phyloP scores from a whole-genome alignment of 345 rosid species.

The Trapa incisa region DNA sequence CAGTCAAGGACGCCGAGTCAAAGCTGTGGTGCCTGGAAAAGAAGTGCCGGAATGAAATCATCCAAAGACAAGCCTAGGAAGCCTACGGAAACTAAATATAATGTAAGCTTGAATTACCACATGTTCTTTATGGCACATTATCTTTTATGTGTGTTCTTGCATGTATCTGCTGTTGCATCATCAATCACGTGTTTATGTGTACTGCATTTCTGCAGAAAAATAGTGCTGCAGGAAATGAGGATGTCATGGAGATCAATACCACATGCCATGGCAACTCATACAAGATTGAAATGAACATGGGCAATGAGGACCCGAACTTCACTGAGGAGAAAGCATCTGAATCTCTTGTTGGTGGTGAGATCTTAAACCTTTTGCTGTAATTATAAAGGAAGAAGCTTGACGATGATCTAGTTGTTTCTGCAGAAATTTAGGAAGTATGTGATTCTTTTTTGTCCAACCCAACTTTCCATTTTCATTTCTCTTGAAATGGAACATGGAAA shows the following conservation, averaged over 20 bases:
- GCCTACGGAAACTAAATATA: not conserved
- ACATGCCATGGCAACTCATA: slow-evolving; percentile 11
- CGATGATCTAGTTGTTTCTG: not conserved
- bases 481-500: not conserved
- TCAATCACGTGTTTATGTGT: not conserved
- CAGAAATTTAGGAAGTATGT: not conserved
- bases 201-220: slow-evolving; percentile 29
- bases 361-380: not conserved
- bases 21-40: not conserved
- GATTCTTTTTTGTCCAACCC: not conserved
- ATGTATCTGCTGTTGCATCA: not conserved
- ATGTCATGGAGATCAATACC: slow-evolving; percentile 18
- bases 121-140: not conserved
- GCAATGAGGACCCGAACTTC: slow-evolving; percentile 16
- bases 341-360: slow-evolving; percentile 40
- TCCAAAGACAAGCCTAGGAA: not conserved
- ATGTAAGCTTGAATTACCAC: not conserved
- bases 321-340: slow-evolving; percentile 21
- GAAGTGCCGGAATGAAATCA: not conserved
- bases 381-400: not conserved
- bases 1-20: not conserved
- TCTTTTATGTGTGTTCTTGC: not conserved
- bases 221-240: slow-evolving; percentile 21
- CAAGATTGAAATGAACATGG: slow-evolving; percentile 6
- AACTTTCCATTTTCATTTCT: not conserved